Evolutionary conservation across 2,329 filamentous ascomycete species (phyloP).

Genomic region (Paraconiothyrium sp.): DNA sequence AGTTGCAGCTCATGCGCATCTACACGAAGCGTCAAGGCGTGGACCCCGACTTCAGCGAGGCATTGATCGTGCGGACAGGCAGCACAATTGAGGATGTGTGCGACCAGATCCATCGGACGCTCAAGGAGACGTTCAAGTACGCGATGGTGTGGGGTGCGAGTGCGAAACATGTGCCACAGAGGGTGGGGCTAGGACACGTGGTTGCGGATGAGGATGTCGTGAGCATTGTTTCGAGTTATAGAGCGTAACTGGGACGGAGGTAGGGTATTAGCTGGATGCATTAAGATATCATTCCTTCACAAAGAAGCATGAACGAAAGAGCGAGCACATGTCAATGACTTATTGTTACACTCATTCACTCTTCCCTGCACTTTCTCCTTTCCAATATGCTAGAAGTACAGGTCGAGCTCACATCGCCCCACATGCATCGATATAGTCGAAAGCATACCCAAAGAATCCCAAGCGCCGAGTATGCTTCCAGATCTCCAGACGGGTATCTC

Average conservation of each 20-base stretch:
- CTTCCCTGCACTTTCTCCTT: neutral
- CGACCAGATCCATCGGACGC: conserved; percentile 88
- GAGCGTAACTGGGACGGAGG: neutral
- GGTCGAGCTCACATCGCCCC: neutral
- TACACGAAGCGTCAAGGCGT: conserved; percentile 96
- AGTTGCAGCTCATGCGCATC: conserved; percentile 86
- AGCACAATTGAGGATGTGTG: conserved; percentile 97
- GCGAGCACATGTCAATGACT: neutral
- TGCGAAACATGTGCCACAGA: conserved; percentile 91
- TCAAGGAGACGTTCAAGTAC: conserved; percentile 99
- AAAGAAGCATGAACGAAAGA: neutral
- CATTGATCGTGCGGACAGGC: conserved; percentile 88
- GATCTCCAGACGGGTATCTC: conserved; percentile 19
- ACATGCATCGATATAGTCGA: neutral
- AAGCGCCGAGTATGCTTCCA: conserved; percentile 19
- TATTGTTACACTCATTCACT: neutral
- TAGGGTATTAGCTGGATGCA: neutral
- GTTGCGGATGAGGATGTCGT: conserved; percentile 78
- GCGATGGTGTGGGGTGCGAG: conserved; percentile 97
- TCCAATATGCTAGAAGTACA: conserved; percentile 6
- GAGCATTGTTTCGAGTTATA: conserved; percentile 63
- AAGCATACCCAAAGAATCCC: conserved; percentile 1
- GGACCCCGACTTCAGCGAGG: conserved; percentile 89
- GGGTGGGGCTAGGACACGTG: conserved; percentile 84
- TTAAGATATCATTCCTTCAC: neutral